These are phyloP conservation scores for Fusarium sp. DNA, from an alignment of 2,329 filamentous ascomycete genomes.

Conservation along the genomic window DNA sequence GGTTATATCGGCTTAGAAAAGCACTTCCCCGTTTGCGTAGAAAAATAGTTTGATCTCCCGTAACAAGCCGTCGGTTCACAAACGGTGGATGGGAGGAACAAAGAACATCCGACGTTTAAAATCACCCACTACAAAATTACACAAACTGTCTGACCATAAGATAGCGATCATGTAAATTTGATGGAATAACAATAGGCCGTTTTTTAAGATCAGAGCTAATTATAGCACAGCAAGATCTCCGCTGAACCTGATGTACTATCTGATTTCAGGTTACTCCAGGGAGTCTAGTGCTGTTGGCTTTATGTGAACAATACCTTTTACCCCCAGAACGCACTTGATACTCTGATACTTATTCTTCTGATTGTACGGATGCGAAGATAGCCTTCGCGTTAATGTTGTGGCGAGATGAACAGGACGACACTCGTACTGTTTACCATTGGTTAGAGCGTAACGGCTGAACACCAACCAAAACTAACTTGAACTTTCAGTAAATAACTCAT, in stretches of 20 bases:
- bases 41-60: background rate
- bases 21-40: background rate
- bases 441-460: background rate
- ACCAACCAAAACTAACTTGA: background rate
- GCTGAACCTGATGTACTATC: background rate
- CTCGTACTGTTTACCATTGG: background rate
- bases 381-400: background rate
- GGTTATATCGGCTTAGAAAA: too few species aligned
- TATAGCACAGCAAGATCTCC: background rate
- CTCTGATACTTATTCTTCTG: background rate
- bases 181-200: background rate
- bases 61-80: background rate
- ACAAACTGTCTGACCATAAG: background rate
- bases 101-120: background rate
- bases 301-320: background rate
- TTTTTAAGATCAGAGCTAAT: background rate
- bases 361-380: background rate
- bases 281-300: accelerated
- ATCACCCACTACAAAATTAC: background rate
- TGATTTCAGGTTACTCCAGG: accelerated
- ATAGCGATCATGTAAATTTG: too few species aligned
- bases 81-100: background rate
- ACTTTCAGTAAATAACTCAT: background rate
- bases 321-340: background rate
- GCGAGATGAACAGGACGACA: background rate